Percentiles rank a stretch among this genome's conserved stretches.
Conservation (phyloP, 108 stramenopile genomes). For the Nannochloropsis gaditana region DNA sequence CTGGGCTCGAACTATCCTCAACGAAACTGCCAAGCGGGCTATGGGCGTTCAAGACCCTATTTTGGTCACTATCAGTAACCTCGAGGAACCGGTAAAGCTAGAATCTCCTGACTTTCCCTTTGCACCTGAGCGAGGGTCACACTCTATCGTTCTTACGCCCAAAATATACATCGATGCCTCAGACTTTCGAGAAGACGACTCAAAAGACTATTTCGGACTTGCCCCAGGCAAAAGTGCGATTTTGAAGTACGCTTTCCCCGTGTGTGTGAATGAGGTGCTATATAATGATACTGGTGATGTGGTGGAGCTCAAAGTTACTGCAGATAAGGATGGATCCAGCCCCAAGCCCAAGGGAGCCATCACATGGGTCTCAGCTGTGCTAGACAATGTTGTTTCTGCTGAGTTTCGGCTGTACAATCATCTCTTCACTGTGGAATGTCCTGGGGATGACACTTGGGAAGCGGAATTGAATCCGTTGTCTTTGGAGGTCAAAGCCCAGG, state of each 20-base stretch:
- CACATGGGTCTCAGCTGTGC: slow-evolving; percentile 49
- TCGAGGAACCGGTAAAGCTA: neutral
- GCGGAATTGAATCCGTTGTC: slow-evolving; percentile 71
- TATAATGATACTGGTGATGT: slow-evolving; percentile 15
- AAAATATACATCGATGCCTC: slow-evolving; percentile 76
- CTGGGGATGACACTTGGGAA: slow-evolving; percentile 70
- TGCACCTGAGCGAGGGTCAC: slow-evolving; percentile 68
- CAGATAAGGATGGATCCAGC: neutral
- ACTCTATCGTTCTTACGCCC: slow-evolving; percentile 68
- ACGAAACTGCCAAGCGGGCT: slow-evolving; percentile 66
- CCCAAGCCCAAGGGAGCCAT: slow-evolving; percentile 45
- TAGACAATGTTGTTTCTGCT: slow-evolving; percentile 32
- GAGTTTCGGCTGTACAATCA: slow-evolving; percentile 81
- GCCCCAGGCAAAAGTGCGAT: slow-evolving; percentile 84
- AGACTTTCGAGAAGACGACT: slow-evolving; percentile 75
- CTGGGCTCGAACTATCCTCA: slow-evolving; percentile 48
- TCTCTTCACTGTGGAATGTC: slow-evolving; percentile 65
- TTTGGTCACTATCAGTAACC: slow-evolving; percentile 59
- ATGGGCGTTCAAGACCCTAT: slow-evolving; percentile 87
- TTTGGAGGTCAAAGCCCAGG: slow-evolving; percentile 23
- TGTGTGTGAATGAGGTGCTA: slow-evolving; percentile 61
- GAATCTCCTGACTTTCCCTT: slow-evolving; percentile 60
- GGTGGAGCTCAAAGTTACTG: neutral
- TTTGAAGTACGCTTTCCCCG: slow-evolving; percentile 77
- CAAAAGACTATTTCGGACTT: slow-evolving; percentile 75